These are phyloP conservation scores for Salvia miltiorrhiza DNA, from an alignment of 257 asterid species.

Conservation along the genomic window DNA sequence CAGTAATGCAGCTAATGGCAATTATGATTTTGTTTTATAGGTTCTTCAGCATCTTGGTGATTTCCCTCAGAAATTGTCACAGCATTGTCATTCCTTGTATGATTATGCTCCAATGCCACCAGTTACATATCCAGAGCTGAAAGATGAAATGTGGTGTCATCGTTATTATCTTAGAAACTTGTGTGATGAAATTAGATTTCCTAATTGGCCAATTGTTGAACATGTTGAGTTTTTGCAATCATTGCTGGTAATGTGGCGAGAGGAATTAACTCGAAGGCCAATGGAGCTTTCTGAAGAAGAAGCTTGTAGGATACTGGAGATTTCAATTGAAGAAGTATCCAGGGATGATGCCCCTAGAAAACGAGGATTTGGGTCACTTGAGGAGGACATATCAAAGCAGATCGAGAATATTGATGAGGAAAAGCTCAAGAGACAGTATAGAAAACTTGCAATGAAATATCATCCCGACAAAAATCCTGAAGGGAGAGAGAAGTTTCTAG, in stretches of 20 bases:
- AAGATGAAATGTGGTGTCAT: constrained; percentile 99
- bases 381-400: constrained; percentile 71
- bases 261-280: constrained; percentile 94
- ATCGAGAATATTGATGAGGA: constrained; percentile 94
- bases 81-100: constrained; percentile 88
- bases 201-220: constrained; percentile 98
- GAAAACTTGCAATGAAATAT: constrained; percentile 97
- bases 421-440: constrained; percentile 93
- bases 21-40: constrained; percentile 35
- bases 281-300: constrained; percentile 99
- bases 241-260: constrained; percentile 96
- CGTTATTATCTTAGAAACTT: constrained; percentile 91
- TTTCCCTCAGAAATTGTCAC: constrained; percentile 90
- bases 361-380: constrained; percentile 33
- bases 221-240: constrained; percentile 98
- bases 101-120: constrained; percentile 99
- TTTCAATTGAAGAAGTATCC: constrained; percentile 84
- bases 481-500: constrained; percentile 95
- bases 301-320: constrained; percentile 94
- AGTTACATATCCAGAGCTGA: constrained; percentile 95
- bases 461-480: constrained; percentile 99
- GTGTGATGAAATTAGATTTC: constrained; percentile 96
- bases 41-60: constrained; percentile 99
- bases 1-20: constrained; percentile 18
- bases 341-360: constrained; percentile 75